These are phyloP conservation scores for Endocarpon pusillum DNA, from an alignment of 495 filamentous ascomycete species.

Conservation along the genomic window DNA sequence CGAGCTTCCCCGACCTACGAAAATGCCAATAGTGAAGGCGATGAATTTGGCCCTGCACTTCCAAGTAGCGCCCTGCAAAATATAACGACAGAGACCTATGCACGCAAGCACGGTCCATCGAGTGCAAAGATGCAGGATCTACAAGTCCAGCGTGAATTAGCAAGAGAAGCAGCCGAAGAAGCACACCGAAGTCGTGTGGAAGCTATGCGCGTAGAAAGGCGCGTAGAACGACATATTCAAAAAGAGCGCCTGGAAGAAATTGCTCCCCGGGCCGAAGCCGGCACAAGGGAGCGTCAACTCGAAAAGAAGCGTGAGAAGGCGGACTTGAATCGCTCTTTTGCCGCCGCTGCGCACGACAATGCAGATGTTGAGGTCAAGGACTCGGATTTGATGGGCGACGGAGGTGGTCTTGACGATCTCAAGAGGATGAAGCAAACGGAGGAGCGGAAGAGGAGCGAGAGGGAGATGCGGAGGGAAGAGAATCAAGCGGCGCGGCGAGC, in stretches of 20 bases:
- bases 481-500: constrained; percentile 23
- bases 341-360: constrained; percentile 20
- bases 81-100: constrained; percentile 11
- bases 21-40: constrained; percentile 33
- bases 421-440: constrained; percentile 25
- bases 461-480: constrained; percentile 26
- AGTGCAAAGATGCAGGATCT: constrained; percentile 66
- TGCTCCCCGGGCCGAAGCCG: constrained; percentile 65
- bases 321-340: constrained; percentile 30
- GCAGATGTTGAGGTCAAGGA: constrained; percentile 20
- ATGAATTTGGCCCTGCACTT: constrained; percentile 53
- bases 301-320: constrained; percentile 59
- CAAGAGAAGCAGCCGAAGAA: constrained; percentile 34
- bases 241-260: constrained; percentile 60
- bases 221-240: constrained; percentile 40
- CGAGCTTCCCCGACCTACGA: constrained; percentile 17
- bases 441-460: constrained; percentile 27
- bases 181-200: constrained; percentile 17
- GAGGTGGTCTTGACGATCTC: constrained; percentile 20
- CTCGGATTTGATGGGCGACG: constrained; percentile 18
- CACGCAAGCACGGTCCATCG: constrained; percentile 40
- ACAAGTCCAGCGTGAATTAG: constrained; percentile 40
- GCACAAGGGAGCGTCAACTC: constrained; percentile 66
- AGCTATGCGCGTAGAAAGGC: constrained; percentile 41
- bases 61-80: constrained; percentile 20